Percentiles rank a stretch among this genome's conserved stretches.
These are phyloP conservation scores for Candida oleophila DNA, from an alignment of 805 yeast species.

Conservation along the genomic window DNA sequence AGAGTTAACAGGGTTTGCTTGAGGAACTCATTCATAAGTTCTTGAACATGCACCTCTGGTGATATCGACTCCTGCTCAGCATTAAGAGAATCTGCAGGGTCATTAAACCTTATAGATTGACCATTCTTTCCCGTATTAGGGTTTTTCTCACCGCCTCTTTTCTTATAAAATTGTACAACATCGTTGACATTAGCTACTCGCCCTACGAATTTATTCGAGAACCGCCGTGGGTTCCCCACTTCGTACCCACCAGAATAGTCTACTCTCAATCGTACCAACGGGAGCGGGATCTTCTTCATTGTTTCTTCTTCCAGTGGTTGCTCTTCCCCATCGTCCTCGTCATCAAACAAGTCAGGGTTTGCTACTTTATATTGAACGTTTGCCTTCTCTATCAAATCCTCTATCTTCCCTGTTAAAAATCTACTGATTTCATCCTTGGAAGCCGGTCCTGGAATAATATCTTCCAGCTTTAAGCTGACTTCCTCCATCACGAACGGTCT, in stretches of 20 bases:
- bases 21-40: slow-evolving; percentile 62
- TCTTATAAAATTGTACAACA: slow-evolving; percentile 68
- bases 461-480: slow-evolving; percentile 51
- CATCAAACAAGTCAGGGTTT: slow-evolving; percentile 27
- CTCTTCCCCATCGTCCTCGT: slow-evolving; percentile 11
- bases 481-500: slow-evolving; percentile 81
- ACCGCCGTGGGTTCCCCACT: slow-evolving; percentile 85
- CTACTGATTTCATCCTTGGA: slow-evolving; percentile 59
- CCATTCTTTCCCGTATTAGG: slow-evolving; percentile 15
- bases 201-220: slow-evolving; percentile 88
- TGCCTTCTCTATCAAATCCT: slow-evolving; percentile 62
- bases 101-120: slow-evolving; percentile 14
- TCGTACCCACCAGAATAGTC: slow-evolving; percentile 91
- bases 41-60: slow-evolving; percentile 50
- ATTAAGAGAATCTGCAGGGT: slow-evolving; percentile 12
- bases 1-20: slow-evolving; percentile 63
- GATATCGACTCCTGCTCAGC: slow-evolving; percentile 15
- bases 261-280: slow-evolving; percentile 77
- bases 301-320: slow-evolving; percentile 2
- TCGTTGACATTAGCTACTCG: slow-evolving; percentile 89
- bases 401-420: slow-evolving; percentile 64
- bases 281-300: slow-evolving; percentile 53
- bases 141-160: slow-evolving; percentile 22
- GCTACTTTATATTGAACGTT: slow-evolving; percentile 44
- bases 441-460: slow-evolving; percentile 58